Evolutionary conservation across 345 rosid genomes (phyloP).

Genomic region (Eutrema japonicum): DNA sequence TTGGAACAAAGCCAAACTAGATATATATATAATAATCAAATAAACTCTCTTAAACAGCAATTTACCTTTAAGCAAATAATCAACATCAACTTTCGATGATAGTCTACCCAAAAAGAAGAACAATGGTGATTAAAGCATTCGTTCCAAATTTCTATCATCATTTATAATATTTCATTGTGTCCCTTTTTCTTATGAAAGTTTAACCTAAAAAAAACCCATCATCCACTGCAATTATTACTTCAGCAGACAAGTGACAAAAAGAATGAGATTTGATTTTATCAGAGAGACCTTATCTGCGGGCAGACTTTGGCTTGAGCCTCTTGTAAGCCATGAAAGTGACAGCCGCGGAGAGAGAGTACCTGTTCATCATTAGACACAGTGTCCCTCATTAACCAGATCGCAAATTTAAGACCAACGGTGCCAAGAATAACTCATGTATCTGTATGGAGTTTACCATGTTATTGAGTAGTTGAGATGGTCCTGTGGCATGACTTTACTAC

Average conservation of each 20-base stretch:
- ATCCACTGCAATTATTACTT: slow-evolving; percentile 26
- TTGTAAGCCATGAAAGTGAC: slow-evolving; percentile 93
- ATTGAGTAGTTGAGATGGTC: slow-evolving; percentile 92
- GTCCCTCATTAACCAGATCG: background rate
- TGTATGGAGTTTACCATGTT: slow-evolving; percentile 67
- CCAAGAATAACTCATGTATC: background rate
- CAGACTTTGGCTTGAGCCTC: slow-evolving; percentile 60
- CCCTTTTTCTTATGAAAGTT: slow-evolving; percentile 6
- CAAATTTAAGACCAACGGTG: background rate
- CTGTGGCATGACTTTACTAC: slow-evolving; percentile 95
- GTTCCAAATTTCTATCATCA: background rate
- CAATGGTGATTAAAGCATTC: slow-evolving; percentile 8
- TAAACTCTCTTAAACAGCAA: background rate
- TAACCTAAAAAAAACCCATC: slow-evolving; percentile 10
- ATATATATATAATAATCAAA: slow-evolving; percentile 3
- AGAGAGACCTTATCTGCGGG: slow-evolving; percentile 48
- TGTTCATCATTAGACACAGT: slow-evolving; percentile 42
- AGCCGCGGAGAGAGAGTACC: slow-evolving; percentile 94
- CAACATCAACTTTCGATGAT: background rate
- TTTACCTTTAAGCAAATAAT: background rate
- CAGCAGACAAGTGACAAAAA: slow-evolving; percentile 26
- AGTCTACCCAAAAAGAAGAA: background rate
- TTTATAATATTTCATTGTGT: background rate
- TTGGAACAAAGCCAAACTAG: background rate
- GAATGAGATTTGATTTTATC: slow-evolving; percentile 29